Base-by-base conservation (phyloP, 371 early-diverging fungal species). In the Pancytospora philotis region DNA sequence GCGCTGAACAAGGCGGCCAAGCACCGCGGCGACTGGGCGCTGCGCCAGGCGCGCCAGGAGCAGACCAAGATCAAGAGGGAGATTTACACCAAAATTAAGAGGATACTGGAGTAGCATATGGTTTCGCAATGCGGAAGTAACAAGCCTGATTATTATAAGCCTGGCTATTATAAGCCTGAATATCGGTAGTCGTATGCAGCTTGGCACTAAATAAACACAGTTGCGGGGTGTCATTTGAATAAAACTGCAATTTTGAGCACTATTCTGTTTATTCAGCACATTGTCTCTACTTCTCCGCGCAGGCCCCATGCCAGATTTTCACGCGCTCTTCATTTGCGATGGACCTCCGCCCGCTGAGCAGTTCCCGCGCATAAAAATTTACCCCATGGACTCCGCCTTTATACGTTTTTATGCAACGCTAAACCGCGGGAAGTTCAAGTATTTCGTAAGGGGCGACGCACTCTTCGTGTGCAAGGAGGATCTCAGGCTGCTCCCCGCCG, bases 401-500 rank as follows among this genome's bases (percentile, higher is more conserved):
- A 25, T 19, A 27, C 22, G n/a, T 31, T 69, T 69, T 31, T 72
- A 72, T 41, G 32, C 48, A 13, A 56, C 51, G 30, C 48, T 72
- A n/a, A 39, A 62, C 28, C 16, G 25, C n/a, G 13, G 16, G 2
- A 56, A 45, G 32, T 74, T 74, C 50, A 74, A 74, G 41, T 58
- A 69, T 8, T 74, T 74, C 52, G 37, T 66, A 13, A 37, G 22
- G 27, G 63, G 48, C 28, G 70, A 71, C 3, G 19, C n/a, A 30
- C 59, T 41, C 56, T 55, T 57, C 31, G 58, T 75, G 1, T 65
- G 58, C 52, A 37, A 62, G 1, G 36, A 27, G n/a, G 75, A 75
- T 37, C 50, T 66, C 4, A 30, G 38, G 19, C 36, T 50, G 41
- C 16, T 72, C 45, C 61, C 73, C 3, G 10, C 8, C 3, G 68